Base-by-base conservation (phyloP, 129 eudicot species). In the Oenanthe sinensis region DNA sequence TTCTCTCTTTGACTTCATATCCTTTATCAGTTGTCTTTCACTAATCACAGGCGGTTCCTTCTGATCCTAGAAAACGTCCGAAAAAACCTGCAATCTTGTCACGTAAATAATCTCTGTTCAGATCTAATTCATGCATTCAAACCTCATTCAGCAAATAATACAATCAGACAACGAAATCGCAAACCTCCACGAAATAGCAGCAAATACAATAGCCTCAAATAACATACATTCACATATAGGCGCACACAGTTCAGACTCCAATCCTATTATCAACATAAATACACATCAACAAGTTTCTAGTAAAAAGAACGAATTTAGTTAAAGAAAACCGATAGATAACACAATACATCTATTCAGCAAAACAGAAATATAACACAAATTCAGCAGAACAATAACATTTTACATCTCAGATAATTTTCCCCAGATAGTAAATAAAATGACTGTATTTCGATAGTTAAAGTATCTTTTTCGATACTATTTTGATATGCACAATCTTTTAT, bases 1-100 rank as follows among this genome's bases (percentile, higher is more conserved):
- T 79, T 72, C 72, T 45, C 88, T 83, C 83, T 82, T 85, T 6
- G 49, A 81, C 76, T 82, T 85, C 88, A 85, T 82, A 37, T 3
- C 65, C 72, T 10, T 74, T 2, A 44, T 43, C 43, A 24, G 20
- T 46, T n/a, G 10, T 12, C 8, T 26, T 74, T 7, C 42, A 10
- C 30, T 74, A 15, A 28, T 74, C 42, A n/a, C n/a, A n/a, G n/a
- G n/a, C n/a, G n/a, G n/a, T n/a, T n/a, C n/a, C n/a, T n/a, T n/a
- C n/a, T n/a, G n/a, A n/a, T n/a, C n/a, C n/a, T n/a, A n/a, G n/a
- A n/a, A n/a, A n/a, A n/a, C n/a, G n/a, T n/a, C n/a, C n/a, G n/a
- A n/a, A n/a, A n/a, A n/a, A n/a, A n/a, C n/a, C n/a, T n/a, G n/a
- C 44, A 36, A 68, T 26, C 73, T 68, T 37, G 16, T 4, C 16